A percentile compares a stretch with the other conserved stretches of the same genome.
These are phyloP conservation scores for Fagopyrum tataricum DNA, from an alignment of 148 eudicot species.

Conservation along the genomic window DNA sequence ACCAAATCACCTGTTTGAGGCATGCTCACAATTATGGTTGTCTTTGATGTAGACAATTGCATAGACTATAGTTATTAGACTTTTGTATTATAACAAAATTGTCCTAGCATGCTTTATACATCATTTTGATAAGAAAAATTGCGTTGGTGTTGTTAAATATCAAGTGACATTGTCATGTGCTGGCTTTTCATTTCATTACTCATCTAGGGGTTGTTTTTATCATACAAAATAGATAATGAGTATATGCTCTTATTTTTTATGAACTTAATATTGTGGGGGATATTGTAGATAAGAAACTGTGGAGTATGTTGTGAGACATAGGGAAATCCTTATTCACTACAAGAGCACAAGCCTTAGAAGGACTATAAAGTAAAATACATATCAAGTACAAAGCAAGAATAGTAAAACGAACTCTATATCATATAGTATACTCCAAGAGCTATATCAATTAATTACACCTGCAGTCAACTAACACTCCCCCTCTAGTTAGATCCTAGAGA, in stretches of 20 bases:
- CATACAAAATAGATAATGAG: slow-evolving; percentile 1
- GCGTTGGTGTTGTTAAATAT: not conserved
- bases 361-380: no score
- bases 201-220: not conserved
- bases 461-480: not conserved
- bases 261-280: not conserved
- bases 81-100: not conserved
- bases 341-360: no score
- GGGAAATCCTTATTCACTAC: no score
- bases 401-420: no score
- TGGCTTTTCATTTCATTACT: not conserved
- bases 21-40: not conserved
- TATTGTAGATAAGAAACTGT: not conserved
- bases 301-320: not conserved
- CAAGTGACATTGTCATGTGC: not conserved
- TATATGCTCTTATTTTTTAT: not conserved
- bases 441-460: not conserved
- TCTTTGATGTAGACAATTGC: not conserved
- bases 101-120: not conserved
- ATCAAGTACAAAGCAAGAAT: no score
- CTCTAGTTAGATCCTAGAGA: no score
- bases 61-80: not conserved
- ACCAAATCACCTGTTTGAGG: not conserved
- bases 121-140: not conserved
- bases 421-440: no score